Conservation (phyloP, 179 eudicot species). For the Gypsophila paniculata region DNA sequence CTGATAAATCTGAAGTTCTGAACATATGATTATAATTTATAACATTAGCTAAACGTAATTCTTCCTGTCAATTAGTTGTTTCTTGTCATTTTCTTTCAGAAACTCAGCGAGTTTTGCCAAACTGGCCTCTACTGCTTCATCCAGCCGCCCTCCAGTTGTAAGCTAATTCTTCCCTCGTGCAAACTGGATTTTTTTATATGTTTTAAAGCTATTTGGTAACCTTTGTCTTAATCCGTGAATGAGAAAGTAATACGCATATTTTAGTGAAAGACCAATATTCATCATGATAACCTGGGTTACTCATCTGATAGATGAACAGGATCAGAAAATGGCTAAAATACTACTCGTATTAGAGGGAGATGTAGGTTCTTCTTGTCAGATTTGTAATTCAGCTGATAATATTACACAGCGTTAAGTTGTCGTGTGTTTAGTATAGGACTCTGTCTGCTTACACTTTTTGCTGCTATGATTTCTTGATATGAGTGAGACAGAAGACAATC, state of each 20-base stretch:
- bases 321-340: not conserved
- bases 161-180: conserved; percentile 13
- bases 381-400: not conserved
- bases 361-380: not conserved
- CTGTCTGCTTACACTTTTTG: not conserved
- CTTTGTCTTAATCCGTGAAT: not conserved
- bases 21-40: not conserved
- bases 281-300: not conserved
- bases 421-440: not conserved
- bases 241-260: not conserved
- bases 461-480: not conserved
- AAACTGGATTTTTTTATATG: not conserved
- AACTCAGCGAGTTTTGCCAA: conserved; percentile 12
- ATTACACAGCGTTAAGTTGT: not conserved
- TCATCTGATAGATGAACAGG: not conserved
- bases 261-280: not conserved
- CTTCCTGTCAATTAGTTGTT: conserved; percentile 8
- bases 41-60: not conserved
- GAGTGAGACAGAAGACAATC: not conserved
- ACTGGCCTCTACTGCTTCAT: conserved; percentile 17
- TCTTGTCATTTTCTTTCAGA: conserved; percentile 18
- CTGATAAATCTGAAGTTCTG: not conserved
- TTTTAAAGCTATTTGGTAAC: not conserved
- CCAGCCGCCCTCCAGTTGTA: conserved; percentile 23
- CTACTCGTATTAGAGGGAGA: not conserved